Evolutionary conservation across 352 stramenopile species (phyloP), one percentile per base, ranked within the genome.

Genomic region (Pythium diclinum): DNA sequence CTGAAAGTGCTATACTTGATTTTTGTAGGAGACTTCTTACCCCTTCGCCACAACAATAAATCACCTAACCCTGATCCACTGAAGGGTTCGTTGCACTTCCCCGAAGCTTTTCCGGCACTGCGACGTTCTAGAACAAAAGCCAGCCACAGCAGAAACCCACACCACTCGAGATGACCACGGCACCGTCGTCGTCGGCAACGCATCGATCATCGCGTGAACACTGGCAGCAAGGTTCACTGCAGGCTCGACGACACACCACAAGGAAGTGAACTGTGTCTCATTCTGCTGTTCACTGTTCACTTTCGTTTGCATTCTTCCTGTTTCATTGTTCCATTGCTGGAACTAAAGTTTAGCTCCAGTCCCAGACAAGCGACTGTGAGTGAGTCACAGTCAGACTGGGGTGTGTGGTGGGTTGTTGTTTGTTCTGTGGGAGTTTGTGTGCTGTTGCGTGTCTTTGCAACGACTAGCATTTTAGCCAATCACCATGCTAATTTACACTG

Each of bases 11-110:
- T 44, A 56, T 33, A 63, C 64, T 72, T 56, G 59, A 14, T 33
- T 0, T 64, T 66, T 66, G 65, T 73, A 73, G 55, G 19, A 5
- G 30, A 47, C 23, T 73, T 75, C 69, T 67, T 67, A 42, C 33
- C 40, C 46, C 14, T 69, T 72, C 65, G 23, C 17, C 47, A 59
- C 62, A 56, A 63, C 49, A 65, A 58, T 52, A 56, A 49, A 65
- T 19, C 32, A 57, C 10, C 63, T 59, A 61, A 65, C n/a, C 56
- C 63, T 28, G 25, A 25, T 32, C 6, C 8, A 40, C 14, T 56
- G 51, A 36, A 56, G 25, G 32, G 44, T 51, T 51, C 19, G 36
- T 42, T 42, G 36, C 36, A 42, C 36, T 42, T 42, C 36, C 36
- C 33, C 8, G 33, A 3, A 42, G 36, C 16, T 42, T 42, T 17